Base-by-base conservation (phyloP, 2,329 filamentous ascomycete species). In the Berkeleyomyces basicola region DNA sequence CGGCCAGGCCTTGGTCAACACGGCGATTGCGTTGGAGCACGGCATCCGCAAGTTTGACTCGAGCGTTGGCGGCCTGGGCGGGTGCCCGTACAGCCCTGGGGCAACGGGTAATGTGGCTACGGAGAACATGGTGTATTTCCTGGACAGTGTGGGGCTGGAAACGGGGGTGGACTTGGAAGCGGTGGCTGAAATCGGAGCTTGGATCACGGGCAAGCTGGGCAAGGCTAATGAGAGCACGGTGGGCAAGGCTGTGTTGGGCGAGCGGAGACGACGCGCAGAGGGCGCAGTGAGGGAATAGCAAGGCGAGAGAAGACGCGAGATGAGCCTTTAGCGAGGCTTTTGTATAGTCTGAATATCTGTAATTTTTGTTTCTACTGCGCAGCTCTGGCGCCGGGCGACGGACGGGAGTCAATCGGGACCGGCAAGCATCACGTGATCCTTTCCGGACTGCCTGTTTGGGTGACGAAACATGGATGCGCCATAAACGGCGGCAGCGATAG, bases 101-200 rank as follows among this genome's bases (percentile, higher is more conserved):
- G 89, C 89, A 0, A 93, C 88, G 47, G 90, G 90, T 1, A 95
- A 95, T 70, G 87, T 92, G 10, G 84, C 87, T 0, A 91, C 88
- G 0, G 90, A 95, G 73, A 87, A 95, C 70, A 74, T 95, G 73
- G 85, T 93, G 1, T 89, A 92, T 70, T 85, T 87, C 65, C 74
- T 88, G 70, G 84, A 89, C 70, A 87, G 82, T 65, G 71, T 90
- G 62, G 89, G 89, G 0, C 83, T 88, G 74, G 76, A 83, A 49
- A 91, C 88, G 0, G 88, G 88, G 0, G 79, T 93, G 0, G 80
- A 88, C 70, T 67, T 90, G 64, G 80, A 86, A 66, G 79, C 79
- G 51, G 74, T 92, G 61, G 79, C 80, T 43, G 80, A 85, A 64
- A 82, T 89, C 61, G 88, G 88, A 0, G 75, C 79, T 11, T 90